phyloP scores from a whole-genome alignment of 768 basidiomycete species.

The Lepiota brunneoincarnata region DNA sequence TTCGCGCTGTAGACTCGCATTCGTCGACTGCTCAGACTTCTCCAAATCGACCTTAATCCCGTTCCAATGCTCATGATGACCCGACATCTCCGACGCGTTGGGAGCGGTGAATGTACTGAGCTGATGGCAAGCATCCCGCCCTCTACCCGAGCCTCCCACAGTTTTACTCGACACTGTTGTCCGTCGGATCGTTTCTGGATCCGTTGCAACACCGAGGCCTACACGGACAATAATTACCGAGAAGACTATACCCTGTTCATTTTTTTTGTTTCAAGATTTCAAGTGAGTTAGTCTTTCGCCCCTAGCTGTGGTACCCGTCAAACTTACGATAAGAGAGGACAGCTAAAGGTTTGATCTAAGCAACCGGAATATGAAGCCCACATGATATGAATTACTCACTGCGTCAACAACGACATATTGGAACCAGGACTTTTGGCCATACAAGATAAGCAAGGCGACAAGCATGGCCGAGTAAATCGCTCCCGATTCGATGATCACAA shows the following conservation, averaged over 20 bases:
- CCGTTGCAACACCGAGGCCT: conserved; percentile 30
- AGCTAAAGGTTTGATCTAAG: not conserved
- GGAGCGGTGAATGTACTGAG: conserved; percentile 9
- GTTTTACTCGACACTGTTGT: not conserved
- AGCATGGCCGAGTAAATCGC: conserved; percentile 34
- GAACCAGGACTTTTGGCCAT: conserved; percentile 29
- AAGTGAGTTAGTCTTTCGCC: no score
- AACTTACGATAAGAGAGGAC: conserved; percentile 10
- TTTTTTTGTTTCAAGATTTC: no score
- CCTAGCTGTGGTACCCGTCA: not conserved
- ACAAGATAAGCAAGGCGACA: conserved; percentile 28
- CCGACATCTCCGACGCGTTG: not conserved
- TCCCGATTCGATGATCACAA: conserved; percentile 35
- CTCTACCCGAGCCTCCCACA: not conserved
- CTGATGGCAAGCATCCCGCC: not conserved
- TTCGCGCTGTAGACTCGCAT: not conserved
- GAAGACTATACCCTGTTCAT: conserved; percentile 30
- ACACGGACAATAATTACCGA: conserved; percentile 39
- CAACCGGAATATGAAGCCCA: not conserved
- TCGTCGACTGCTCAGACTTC: not conserved
- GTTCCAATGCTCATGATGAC: not conserved
- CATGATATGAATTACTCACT: conserved; percentile 19
- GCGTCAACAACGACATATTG: conserved; percentile 35
- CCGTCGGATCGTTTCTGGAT: conserved; percentile 8
- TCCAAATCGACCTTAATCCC: not conserved